Conservation (phyloP, 2,329 filamentous ascomycete genomes). For the Colletotrichum viniferum region DNA sequence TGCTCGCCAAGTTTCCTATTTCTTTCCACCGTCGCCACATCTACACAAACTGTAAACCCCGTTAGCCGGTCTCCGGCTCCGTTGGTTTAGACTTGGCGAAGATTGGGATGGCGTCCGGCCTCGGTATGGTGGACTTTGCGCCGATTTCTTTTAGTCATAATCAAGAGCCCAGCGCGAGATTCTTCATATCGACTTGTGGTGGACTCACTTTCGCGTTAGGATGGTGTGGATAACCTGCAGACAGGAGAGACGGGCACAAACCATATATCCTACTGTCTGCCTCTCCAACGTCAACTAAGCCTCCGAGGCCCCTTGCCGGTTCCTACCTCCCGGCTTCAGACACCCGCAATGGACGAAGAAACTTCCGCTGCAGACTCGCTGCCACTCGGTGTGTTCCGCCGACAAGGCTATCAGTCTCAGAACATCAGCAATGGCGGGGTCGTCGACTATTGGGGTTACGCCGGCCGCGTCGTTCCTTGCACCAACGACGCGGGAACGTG, state of each 20-base stretch:
- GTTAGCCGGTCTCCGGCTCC: neutral
- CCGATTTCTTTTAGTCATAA: neutral
- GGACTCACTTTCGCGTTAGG: neutral
- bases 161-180: neutral
- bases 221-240: neutral
- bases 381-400: neutral
- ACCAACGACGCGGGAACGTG: slow-evolving; percentile 51
- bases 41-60: neutral
- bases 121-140: neutral
- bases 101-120: neutral
- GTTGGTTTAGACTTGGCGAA: neutral
- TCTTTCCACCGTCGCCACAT: neutral
- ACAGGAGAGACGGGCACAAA: neutral
- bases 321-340: neutral
- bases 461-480: slow-evolving; percentile 49
- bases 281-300: neutral
- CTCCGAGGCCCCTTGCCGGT: neutral
- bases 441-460: slow-evolving; percentile 52
- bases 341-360: neutral
- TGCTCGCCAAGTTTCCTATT: neutral
- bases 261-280: fast-evolving
- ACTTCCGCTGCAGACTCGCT: neutral
- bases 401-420: slow-evolving; percentile 28
- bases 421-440: slow-evolving; percentile 38
- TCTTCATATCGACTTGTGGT: neutral